These are phyloP conservation scores for Arctostaphylos glauca DNA, from an alignment of 148 eudicot genomes.

Conservation along the genomic window DNA sequence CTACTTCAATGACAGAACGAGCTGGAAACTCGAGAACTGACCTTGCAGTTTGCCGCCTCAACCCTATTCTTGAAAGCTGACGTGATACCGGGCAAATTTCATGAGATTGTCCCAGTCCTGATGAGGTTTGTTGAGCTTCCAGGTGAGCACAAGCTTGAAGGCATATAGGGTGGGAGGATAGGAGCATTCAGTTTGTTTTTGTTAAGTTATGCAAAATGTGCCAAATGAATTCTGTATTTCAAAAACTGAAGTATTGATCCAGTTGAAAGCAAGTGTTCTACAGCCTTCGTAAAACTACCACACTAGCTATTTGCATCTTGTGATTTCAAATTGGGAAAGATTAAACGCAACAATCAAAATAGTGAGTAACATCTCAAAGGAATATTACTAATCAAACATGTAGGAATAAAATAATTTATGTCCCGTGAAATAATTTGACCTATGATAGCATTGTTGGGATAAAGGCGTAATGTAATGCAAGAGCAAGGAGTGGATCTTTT, in stretches of 20 bases:
- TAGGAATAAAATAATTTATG: too few relatives aligned
- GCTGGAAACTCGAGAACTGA: neutral
- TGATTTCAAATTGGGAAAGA: too few relatives aligned
- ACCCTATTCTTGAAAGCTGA: neutral
- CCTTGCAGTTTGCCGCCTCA: conserved; percentile 16
- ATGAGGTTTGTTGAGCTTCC: neutral
- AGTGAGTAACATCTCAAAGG: too few relatives aligned
- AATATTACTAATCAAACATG: too few relatives aligned
- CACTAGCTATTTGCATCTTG: neutral
- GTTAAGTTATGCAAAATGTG: neutral
- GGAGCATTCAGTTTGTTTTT: neutral
- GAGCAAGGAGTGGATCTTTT: too few relatives aligned
- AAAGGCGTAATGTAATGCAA: too few relatives aligned
- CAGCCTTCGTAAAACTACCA: neutral
- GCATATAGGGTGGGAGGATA: neutral
- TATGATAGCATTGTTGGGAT: too few relatives aligned
- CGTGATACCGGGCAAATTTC: neutral
- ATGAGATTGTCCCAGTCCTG: neutral
- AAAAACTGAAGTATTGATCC: neutral
- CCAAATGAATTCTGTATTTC: neutral
- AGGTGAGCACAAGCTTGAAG: neutral
- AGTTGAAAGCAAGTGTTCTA: neutral
- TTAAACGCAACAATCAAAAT: too few relatives aligned
- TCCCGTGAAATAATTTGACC: too few relatives aligned
- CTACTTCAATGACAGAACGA: too few relatives aligned